These are phyloP conservation scores for Diplodia scrobiculata DNA, from an alignment of 2,329 filamentous ascomycete species.

Conservation along the genomic window DNA sequence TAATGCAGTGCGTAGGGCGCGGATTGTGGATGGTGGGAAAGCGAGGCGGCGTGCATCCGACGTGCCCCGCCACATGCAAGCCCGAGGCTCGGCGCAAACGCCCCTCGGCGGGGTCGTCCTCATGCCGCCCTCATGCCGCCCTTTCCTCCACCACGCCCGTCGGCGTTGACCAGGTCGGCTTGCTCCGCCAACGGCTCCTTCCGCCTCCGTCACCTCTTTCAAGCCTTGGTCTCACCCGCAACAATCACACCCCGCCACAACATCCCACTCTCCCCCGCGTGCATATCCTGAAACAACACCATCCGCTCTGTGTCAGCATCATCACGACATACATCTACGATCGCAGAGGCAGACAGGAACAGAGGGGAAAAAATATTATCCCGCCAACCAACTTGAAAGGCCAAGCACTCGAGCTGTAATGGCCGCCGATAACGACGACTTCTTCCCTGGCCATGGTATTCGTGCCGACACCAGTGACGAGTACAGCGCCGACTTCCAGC, in stretches of 20 bases:
- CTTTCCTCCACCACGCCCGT: neutral
- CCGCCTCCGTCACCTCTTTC: neutral
- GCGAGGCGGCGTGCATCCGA: neutral
- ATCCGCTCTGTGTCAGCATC: constrained; percentile 1
- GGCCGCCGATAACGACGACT: neutral
- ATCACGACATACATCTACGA: neutral
- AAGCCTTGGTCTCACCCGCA: neutral
- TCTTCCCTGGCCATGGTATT: neutral
- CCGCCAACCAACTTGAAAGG: constrained; percentile 7
- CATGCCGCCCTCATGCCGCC: neutral
- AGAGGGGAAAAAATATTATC: neutral
- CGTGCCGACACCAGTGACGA: neutral
- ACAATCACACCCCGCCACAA: neutral
- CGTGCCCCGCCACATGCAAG: neutral
- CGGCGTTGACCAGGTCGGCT: neutral
- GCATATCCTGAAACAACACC: constrained; percentile 12
- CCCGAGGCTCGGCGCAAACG: constrained; percentile 12
- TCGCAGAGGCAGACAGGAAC: neutral
- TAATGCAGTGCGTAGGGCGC: constrained; percentile 14
- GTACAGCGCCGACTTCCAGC: constrained; percentile 20
- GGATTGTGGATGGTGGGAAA: constrained; percentile 8
- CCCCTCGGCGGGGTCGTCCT: constrained; percentile 3
- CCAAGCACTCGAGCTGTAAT: neutral
- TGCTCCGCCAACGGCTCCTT: neutral
- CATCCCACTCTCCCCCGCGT: neutral